Evolutionary conservation across 2,329 filamentous ascomycete genomes (phyloP).

Genomic region (Thermomyces lanuginosus): DNA sequence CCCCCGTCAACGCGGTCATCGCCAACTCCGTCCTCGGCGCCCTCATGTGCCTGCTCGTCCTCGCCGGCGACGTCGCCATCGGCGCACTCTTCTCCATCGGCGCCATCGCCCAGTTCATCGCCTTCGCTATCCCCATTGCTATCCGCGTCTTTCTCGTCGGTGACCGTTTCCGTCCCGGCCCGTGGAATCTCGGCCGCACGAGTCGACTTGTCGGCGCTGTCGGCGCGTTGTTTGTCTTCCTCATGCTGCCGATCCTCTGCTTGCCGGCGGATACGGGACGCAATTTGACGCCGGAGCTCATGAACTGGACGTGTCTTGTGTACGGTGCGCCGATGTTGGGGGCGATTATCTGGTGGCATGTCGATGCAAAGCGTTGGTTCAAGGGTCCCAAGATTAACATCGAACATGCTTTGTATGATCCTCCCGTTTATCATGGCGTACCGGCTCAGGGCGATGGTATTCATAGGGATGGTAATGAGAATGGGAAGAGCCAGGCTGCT

Average conservation of each 20-base stretch:
- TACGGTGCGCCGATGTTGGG: slow-evolving; percentile 48
- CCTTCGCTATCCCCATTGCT: slow-evolving; percentile 28
- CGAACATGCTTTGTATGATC: slow-evolving; percentile 30
- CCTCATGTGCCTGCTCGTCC: slow-evolving; percentile 46
- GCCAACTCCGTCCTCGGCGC: slow-evolving; percentile 47
- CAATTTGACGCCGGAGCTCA: slow-evolving; percentile 35
- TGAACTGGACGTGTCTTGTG: slow-evolving; percentile 56
- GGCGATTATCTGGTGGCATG: slow-evolving; percentile 45
- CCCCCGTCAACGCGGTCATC: slow-evolving; percentile 56
- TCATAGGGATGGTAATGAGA: too few species aligned
- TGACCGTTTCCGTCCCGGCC: slow-evolving; percentile 47
- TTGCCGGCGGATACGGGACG: slow-evolving; percentile 42
- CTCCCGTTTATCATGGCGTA: not conserved
- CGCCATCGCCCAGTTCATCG: slow-evolving; percentile 49
- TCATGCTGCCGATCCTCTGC: slow-evolving; percentile 55
- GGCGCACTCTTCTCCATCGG: slow-evolving; percentile 56
- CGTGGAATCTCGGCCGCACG: slow-evolving; percentile 50
- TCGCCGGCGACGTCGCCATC: slow-evolving; percentile 46
- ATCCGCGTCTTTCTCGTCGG: slow-evolving; percentile 37
- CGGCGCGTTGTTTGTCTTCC: slow-evolving; percentile 42
- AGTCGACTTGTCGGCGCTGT: slow-evolving; percentile 41
- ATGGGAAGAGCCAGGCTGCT: too few species aligned
- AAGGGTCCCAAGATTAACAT: slow-evolving; percentile 54
- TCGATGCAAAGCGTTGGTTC: slow-evolving; percentile 52
- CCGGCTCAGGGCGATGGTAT: not conserved